These are phyloP conservation scores for Cordyceps farinosa DNA, from an alignment of 2,329 filamentous ascomycete genomes.

Conservation along the genomic window DNA sequence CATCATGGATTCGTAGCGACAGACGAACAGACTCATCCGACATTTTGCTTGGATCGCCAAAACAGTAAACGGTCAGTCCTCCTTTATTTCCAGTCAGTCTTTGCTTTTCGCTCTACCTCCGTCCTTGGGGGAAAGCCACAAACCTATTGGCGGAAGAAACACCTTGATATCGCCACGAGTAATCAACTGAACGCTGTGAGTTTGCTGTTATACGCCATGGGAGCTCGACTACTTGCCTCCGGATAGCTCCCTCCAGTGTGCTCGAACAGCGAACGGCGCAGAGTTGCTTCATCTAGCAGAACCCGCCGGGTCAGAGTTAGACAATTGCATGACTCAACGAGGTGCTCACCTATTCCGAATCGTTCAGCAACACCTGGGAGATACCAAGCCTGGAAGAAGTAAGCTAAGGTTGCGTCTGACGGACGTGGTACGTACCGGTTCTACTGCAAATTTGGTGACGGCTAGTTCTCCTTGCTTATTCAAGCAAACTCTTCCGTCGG, in stretches of 20 bases:
- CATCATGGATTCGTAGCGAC: constrained; percentile 75
- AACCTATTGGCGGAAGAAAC: constrained; percentile 89
- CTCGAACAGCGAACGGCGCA: constrained; percentile 86
- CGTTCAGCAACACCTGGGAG: constrained; percentile 83
- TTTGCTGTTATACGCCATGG: not conserved
- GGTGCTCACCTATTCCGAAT: constrained; percentile 72
- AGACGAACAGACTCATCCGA: constrained; percentile 77
- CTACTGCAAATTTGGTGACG: constrained; percentile 95
- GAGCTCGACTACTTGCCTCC: constrained; percentile 48
- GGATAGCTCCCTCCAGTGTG: constrained; percentile 95
- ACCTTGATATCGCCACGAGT: constrained; percentile 92
- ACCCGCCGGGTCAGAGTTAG: not conserved
- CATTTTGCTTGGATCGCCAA: constrained; percentile 92
- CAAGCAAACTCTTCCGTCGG: constrained; percentile 85
- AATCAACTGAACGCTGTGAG: constrained; percentile 58
- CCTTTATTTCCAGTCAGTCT: constrained; percentile 40
- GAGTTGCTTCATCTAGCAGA: constrained; percentile 69
- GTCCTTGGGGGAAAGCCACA: constrained; percentile 16
- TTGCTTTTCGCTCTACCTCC: not conserved
- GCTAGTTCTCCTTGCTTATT: constrained; percentile 83
- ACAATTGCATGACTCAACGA: not conserved
- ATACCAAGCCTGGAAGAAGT: constrained; percentile 61
- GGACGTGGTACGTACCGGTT: constrained; percentile 68
- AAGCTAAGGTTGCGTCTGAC: not conserved
- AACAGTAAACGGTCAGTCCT: constrained; percentile 93